These are phyloP conservation scores for Phytophthora foliorum DNA, from an alignment of 352 stramenopile genomes.

Conservation along the genomic window DNA sequence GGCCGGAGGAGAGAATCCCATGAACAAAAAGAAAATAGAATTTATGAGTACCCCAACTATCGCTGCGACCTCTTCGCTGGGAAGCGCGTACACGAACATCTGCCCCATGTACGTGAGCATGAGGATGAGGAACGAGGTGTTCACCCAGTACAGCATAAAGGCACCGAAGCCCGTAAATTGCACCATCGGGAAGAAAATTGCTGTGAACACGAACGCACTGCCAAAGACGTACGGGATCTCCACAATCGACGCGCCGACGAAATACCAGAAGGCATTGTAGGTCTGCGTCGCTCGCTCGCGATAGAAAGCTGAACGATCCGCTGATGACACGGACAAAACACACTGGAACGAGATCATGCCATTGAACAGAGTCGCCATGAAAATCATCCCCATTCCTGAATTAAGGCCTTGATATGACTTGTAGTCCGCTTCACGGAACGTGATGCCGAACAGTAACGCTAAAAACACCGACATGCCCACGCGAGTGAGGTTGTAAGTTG, in stretches of 20 bases:
- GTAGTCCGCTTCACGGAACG: constrained; percentile 63
- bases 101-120: constrained; percentile 48
- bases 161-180: constrained; percentile 41
- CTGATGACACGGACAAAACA: constrained; percentile 75
- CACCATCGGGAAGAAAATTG: constrained; percentile 52
- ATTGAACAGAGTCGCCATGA: constrained; percentile 87
- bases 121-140: constrained; percentile 40
- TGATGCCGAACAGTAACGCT: constrained; percentile 77
- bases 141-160: constrained; percentile 47
- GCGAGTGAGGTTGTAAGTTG: constrained; percentile 90
- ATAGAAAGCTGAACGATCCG: constrained; percentile 90
- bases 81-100: constrained; percentile 37
- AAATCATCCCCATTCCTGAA: constrained; percentile 84
- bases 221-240: constrained; percentile 77
- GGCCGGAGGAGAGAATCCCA: constrained; percentile 43
- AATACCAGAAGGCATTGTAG: constrained; percentile 82
- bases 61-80: constrained; percentile 38
- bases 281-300: constrained; percentile 80
- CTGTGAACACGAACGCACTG: constrained; percentile 43
- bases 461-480: constrained; percentile 79
- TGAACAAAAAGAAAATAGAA: constrained; percentile 49
- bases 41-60: constrained; percentile 40
- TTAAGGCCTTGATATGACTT: constrained; percentile 59
- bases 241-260: constrained; percentile 62
- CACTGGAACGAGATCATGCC: constrained; percentile 83